Base-by-base conservation (phyloP, 2,329 filamentous ascomycete species). In the Pyricularia pennisetigena region DNA sequence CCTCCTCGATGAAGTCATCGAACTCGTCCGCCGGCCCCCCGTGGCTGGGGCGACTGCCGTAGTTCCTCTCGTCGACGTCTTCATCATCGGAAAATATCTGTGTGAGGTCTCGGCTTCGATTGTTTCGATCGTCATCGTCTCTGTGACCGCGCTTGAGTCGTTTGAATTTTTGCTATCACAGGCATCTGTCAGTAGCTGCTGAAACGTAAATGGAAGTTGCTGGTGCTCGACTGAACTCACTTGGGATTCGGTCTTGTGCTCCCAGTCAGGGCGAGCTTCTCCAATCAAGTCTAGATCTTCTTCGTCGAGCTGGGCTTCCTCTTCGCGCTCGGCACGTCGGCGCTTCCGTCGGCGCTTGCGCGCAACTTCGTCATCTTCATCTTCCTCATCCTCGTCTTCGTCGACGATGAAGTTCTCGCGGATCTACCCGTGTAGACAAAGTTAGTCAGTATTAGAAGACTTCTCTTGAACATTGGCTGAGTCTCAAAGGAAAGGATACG, bases 31-130 rank as follows among this genome's bases (percentile, higher is more conserved):
- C 86, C 70, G 86, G 82, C 49, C 83, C 83, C 69, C 90, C 85
- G 70, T 86, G 86, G 71, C 78, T 82, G 5, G 82, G 78, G 71
- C 85, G 79, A 41, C 79, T 79, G 69, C 86, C 86, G 2, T 78
- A 77, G 69, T 83, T 79, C 57, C 85, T 83, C 6, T 87, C 85
- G 68, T 71, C 84, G 69, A 85, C 87, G 68, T 97, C 94, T 70
- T 98, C 94, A 67, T 97, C 94, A 72, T 97, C 94, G 49, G 92
- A 94, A 78, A 99, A 99, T 72, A 99, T 98, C 73, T 97, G 90
- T 72, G 93, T 90, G 20, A 98, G 86, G 28, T 90, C 93, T 70
- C 90, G 89, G 59, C 88, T 85, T 71, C 89, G 85, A 72, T 81
- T 82, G 29, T 82, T 82, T 26, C 87, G 85, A 66, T 93, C 86